Base-by-base conservation (phyloP, 202 grass and related monocot species). In the Zizania palustris region DNA sequence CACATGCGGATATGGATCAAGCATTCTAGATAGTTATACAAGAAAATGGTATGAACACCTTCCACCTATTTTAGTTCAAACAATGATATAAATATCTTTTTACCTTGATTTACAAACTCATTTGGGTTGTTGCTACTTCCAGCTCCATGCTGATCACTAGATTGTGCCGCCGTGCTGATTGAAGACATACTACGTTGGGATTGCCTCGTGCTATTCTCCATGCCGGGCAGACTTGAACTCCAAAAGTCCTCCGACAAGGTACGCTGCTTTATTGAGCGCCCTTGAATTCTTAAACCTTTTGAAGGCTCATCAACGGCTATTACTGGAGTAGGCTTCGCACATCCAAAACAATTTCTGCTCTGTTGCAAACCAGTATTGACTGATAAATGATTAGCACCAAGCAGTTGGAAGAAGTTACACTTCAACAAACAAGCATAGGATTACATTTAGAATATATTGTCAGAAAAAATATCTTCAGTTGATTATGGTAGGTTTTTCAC, bases 311-410 rank as follows among this genome's bases (percentile, higher is more conserved):
- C 96, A 55, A 90, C 89, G 35, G 83, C 91, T 85, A 83, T 90
- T 82, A 89, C 79, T 33, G 91, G 91, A 75, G 91, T 79, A 67
- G 87, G 73, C 19, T 85, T 82, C 15, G 78, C 78, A 68, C 79
- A 95, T 76, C 87, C 89, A 92, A 99, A 80, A 89, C 87, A 99
- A 95, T 88, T 77, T 90, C 96, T 99, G 91, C 87, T 83, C 96
- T 99, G 96, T 92, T 87, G 75, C 81, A 90, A 95, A 87, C 74
- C 85, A 90, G 89, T 78, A 90, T 89, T 74, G 57, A 22, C 81
- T 63, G 74, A 82, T 40, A 78, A 58, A 85, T 75, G 85, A 90
- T 93, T 85, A 93, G 65, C 65, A 88, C 45, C 75, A 77, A 54
- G 63, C 49, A 75, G 7, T 65, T 65, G 40, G 63, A 4, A 74